Percentiles rank a stretch among this genome's conserved stretches.
phyloP scores from a whole-genome alignment of 1,139 yeast genomes.

The Nakaseomyces glabratus region DNA sequence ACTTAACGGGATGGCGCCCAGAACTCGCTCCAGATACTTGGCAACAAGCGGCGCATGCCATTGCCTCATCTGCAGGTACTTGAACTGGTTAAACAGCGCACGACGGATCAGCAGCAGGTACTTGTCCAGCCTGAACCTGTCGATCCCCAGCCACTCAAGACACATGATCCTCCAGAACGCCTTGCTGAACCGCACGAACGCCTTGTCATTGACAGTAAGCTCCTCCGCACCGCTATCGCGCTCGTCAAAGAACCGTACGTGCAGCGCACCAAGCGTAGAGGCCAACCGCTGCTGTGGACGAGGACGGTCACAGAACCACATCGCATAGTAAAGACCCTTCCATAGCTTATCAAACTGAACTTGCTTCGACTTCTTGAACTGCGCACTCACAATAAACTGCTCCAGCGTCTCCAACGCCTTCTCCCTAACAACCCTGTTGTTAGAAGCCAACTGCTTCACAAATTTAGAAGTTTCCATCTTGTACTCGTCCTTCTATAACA shows the following conservation, averaged over 20 bases:
- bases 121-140: conserved; percentile 82
- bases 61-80: conserved; percentile 41
- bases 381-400: conserved; percentile 43
- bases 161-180: conserved; percentile 79
- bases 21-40: conserved; percentile 35
- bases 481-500: too few relatives aligned
- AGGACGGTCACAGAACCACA: conserved; percentile 97
- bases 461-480: conserved; percentile 39
- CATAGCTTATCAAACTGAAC: conserved; percentile 74
- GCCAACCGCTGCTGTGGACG: conserved; percentile 84
- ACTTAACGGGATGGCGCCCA: conserved; percentile 44
- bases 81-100: conserved; percentile 57
- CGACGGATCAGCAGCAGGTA: conserved; percentile 74
- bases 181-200: conserved; percentile 42
- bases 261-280: conserved; percentile 56
- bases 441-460: conserved; percentile 78
- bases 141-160: conserved; percentile 78
- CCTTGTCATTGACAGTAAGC: conserved; percentile 32
- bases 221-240: conserved; percentile 17
- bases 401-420: conserved; percentile 63
- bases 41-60: conserved; percentile 50
- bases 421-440: conserved; percentile 44
- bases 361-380: conserved; percentile 34
- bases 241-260: conserved; percentile 27
- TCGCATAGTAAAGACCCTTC: conserved; percentile 85